These are phyloP conservation scores for Pinus tabuliformis DNA, from an alignment of 75 land plant genomes.

Conservation along the genomic window DNA sequence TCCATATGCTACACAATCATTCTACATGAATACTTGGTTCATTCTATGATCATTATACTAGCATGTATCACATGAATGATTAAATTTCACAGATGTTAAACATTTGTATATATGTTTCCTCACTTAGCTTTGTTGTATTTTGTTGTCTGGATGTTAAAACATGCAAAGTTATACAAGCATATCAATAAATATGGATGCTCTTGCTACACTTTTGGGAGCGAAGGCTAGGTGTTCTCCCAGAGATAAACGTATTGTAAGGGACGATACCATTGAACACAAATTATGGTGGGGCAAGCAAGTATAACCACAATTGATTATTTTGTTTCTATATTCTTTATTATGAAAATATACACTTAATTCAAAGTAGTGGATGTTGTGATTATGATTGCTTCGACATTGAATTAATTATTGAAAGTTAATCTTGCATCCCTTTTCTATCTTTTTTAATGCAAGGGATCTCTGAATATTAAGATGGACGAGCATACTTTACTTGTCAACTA, in stretches of 20 bases:
- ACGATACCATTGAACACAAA: slow-evolving; percentile 23
- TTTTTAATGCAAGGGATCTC: slow-evolving; percentile 68
- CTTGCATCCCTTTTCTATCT: neutral
- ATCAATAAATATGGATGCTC: slow-evolving; percentile 34
- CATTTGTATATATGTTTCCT: neutral
- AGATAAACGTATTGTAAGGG: slow-evolving; percentile 36
- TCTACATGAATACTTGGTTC: too few species aligned
- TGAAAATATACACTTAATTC: too few species aligned
- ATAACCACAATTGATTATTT: too few species aligned
- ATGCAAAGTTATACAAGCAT: slow-evolving; percentile 35
- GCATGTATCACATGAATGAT: neutral
- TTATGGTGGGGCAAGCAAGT: slow-evolving; percentile 32
- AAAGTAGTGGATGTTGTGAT: too few species aligned
- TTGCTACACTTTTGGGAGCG: slow-evolving; percentile 33
- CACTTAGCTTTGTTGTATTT: neutral
- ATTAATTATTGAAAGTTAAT: too few species aligned
- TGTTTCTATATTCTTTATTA: too few species aligned
- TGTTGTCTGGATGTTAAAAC: too few species aligned
- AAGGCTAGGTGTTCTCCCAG: slow-evolving; percentile 37
- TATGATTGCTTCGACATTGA: too few species aligned
- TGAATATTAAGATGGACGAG: slow-evolving; percentile 98
- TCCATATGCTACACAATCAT: too few species aligned
- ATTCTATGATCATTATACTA: neutral
- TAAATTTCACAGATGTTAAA: neutral
- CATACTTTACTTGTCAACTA: slow-evolving; percentile 79